A percentile compares a stretch with the other conserved stretches of the same genome.
Evolutionary conservation across 306 rosid genomes (phyloP).

Genomic region (Cucurbita ficifolia): DNA sequence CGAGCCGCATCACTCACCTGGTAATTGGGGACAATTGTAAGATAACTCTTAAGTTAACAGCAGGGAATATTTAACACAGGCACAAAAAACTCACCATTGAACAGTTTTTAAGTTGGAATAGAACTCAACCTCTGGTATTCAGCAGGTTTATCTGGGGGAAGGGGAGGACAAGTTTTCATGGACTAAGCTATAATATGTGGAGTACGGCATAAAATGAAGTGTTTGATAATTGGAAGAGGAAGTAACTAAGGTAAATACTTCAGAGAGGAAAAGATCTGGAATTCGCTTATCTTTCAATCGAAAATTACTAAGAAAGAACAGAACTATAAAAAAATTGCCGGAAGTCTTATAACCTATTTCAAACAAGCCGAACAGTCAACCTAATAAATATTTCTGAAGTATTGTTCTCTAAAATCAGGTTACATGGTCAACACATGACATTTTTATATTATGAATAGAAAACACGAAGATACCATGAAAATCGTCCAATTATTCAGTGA

Average conservation of each 20-base stretch:
- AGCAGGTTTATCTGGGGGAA: slow-evolving; percentile 8
- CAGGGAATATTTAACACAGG: neutral
- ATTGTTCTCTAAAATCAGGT: neutral
- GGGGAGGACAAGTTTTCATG: slow-evolving; percentile 6
- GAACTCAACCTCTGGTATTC: neutral
- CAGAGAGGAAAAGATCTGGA: neutral
- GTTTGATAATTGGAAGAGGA: neutral
- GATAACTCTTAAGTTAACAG: slow-evolving; percentile 1
- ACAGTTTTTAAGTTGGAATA: neutral
- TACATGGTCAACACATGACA: neutral
- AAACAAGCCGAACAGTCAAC: neutral
- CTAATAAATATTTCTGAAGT: too few relatives aligned
- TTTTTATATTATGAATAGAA: neutral
- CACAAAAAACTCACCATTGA: neutral
- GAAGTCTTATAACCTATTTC: neutral
- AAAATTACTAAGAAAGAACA: neutral
- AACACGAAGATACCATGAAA: neutral
- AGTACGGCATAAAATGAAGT: neutral
- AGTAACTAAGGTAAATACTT: neutral
- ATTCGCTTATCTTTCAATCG: neutral
- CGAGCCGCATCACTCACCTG: slow-evolving; percentile 69
- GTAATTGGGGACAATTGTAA: slow-evolving; percentile 13
- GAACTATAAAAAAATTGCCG: neutral
- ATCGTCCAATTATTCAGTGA: neutral
- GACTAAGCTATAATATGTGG: slow-evolving; percentile 3